phyloP scores from a whole-genome alignment of 805 yeast genomes.

The Sugiyamaella boreocaroliniensis region DNA sequence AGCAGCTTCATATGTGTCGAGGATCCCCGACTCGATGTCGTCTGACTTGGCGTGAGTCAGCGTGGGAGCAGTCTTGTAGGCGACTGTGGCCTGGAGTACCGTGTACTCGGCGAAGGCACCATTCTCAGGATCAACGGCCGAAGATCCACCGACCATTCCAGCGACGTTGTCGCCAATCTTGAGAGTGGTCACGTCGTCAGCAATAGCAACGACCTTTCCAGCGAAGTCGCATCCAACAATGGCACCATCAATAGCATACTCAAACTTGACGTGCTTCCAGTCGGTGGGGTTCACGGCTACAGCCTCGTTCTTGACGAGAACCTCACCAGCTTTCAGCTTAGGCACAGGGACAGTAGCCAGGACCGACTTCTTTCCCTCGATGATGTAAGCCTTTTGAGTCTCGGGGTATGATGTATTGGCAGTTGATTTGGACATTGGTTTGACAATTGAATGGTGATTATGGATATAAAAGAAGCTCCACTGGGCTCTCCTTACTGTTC shows the following conservation, averaged over 20 bases:
- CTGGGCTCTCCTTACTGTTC: too few species aligned
- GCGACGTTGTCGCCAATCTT: slow-evolving; percentile 52
- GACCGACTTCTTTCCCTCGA: slow-evolving; percentile 30
- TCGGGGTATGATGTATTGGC: slow-evolving; percentile 19
- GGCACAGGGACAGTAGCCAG: slow-evolving; percentile 31
- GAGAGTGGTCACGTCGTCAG: slow-evolving; percentile 36
- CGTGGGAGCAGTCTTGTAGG: slow-evolving; percentile 26
- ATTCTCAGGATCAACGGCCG: slow-evolving; percentile 34
- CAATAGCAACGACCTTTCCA: slow-evolving; percentile 50
- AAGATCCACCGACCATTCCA: slow-evolving; percentile 50
- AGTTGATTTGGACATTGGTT: neutral
- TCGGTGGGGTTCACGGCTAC: slow-evolving; percentile 65
- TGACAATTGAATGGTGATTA: too few species aligned
- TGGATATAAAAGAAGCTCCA: too few species aligned
- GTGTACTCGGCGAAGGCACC: slow-evolving; percentile 60
- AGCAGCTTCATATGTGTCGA: slow-evolving; percentile 56
- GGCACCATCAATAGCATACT: slow-evolving; percentile 40
- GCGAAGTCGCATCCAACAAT: slow-evolving; percentile 56
- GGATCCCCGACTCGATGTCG: slow-evolving; percentile 34
- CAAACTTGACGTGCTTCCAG: slow-evolving; percentile 49
- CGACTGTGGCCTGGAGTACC: slow-evolving; percentile 32
- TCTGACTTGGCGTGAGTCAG: slow-evolving; percentile 19
- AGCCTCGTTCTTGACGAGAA: slow-evolving; percentile 48
- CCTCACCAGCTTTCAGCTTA: slow-evolving; percentile 31
- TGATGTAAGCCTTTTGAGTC: slow-evolving; percentile 39